Conservation (phyloP, 2,329 filamentous ascomycete genomes). For the Hypoxylon sp. region DNA sequence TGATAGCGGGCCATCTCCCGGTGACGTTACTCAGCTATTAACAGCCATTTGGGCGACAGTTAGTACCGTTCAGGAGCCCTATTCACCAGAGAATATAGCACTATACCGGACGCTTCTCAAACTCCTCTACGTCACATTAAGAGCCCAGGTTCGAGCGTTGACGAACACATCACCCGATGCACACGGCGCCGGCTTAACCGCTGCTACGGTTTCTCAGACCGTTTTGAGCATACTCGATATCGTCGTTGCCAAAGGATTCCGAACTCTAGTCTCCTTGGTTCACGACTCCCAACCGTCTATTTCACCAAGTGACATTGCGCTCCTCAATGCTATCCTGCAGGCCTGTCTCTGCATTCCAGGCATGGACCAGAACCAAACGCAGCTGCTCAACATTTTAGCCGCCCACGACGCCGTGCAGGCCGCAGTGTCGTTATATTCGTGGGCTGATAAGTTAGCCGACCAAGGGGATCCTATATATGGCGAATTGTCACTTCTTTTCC, state of each 20-base stretch:
- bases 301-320: slow-evolving; percentile 82
- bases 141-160: slow-evolving; percentile 66
- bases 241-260: slow-evolving; percentile 85
- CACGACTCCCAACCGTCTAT: slow-evolving; percentile 78
- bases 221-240: slow-evolving; percentile 84
- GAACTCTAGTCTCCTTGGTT: slow-evolving; percentile 81
- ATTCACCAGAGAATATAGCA: slow-evolving; percentile 64
- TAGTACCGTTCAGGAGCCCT: slow-evolving; percentile 66
- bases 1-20: slow-evolving; percentile 63
- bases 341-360: slow-evolving; percentile 83
- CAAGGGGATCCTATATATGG: slow-evolving; percentile 91
- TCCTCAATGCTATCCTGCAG: slow-evolving; percentile 90
- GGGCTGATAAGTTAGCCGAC: slow-evolving; percentile 85
- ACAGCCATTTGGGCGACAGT: slow-evolving; percentile 65
- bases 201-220: slow-evolving; percentile 66
- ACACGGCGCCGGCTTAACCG: slow-evolving; percentile 52
- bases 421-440: slow-evolving; percentile 89
- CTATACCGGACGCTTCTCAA: slow-evolving; percentile 89
- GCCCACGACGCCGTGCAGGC: slow-evolving; percentile 82
- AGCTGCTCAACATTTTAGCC: slow-evolving; percentile 77
- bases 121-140: slow-evolving; percentile 84
- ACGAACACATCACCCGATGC: slow-evolving; percentile 45
- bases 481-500: slow-evolving; percentile 88
- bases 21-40: slow-evolving; percentile 66
- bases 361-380: slow-evolving; percentile 76